Base-by-base conservation (phyloP, 2,329 filamentous ascomycete genomes). In the Colletotrichum nymphaeae region DNA sequence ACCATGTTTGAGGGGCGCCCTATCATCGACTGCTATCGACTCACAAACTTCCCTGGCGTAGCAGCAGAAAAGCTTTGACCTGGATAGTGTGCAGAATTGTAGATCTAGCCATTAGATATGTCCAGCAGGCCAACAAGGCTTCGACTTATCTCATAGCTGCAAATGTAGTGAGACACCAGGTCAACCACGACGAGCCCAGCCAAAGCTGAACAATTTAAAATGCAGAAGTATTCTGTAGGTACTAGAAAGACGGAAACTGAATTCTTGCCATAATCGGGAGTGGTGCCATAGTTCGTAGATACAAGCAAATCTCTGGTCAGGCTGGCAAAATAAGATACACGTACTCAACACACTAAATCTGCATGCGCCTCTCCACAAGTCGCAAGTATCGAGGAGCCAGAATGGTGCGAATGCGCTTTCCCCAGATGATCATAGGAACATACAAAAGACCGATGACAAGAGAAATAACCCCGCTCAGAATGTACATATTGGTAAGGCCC, bases 391-490 rank as follows among this genome's bases (percentile, higher is more conserved):
- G 62, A 3, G 64, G 64, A 6, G 69, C 69, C 16, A 74, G 69
- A 30, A 69, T 69, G 14, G 58, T 66, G 0, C 80, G 78, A 2
- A 79, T 76, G 52, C 42, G 75, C 74, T 82, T 82, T 5, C 81
- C 81, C 76, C 77, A 82, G 55, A 81, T 77, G 1, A 79, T 76
- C 73, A 82, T 76, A 0, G 80, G 81, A 0, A 82, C 58, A 3
- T 76, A 79, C 0, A 81, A 64, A 0, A 77, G 58, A 0, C 74
- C 76, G 11, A 82, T 74, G 0, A 49, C 59, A 16, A 81, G 75
- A 1, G 78, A 73, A 16, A 82, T 68, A 19, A 58, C 72, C 0
- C 76, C 80, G 4, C 69, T 72, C 1, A 78, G 55, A 9, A 81
- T 79, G 22, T 77, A 81, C 75, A 82, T 79, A 24, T 78, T 78